Evolutionary conservation across 495 filamentous ascomycete genomes (phyloP).

Genomic region (Lepidopterella palustris): DNA sequence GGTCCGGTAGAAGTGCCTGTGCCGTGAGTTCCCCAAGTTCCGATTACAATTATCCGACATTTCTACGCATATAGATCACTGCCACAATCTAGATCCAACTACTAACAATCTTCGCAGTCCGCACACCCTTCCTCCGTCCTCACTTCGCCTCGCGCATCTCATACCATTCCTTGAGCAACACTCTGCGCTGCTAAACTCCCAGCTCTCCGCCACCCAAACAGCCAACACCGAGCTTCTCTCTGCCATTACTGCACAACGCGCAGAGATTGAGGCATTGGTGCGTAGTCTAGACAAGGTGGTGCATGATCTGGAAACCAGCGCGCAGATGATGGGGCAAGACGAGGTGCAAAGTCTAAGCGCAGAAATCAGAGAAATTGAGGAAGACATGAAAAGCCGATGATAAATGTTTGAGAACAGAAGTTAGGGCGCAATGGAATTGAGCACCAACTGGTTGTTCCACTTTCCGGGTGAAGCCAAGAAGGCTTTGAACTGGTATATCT

Average conservation of each 20-base stretch:
- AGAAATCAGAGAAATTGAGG: slow-evolving; percentile 45
- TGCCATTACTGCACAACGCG: slow-evolving; percentile 58
- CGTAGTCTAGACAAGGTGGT: slow-evolving; percentile 59
- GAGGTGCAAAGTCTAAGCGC: slow-evolving; percentile 43
- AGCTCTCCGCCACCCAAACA: slow-evolving; percentile 53
- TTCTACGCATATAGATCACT: too few species aligned
- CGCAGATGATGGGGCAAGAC: slow-evolving; percentile 27
- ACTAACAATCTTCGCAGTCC: slow-evolving; percentile 50
- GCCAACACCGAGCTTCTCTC: slow-evolving; percentile 59
- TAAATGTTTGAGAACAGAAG: too few species aligned
- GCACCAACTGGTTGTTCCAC: too few species aligned
- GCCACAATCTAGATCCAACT: too few species aligned
- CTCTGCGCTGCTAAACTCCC: slow-evolving; percentile 53
- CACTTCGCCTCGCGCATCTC: slow-evolving; percentile 64
- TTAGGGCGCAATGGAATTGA: too few species aligned
- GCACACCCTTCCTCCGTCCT: slow-evolving; percentile 64
- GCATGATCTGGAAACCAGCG: slow-evolving; percentile 58
- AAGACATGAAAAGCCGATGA: slow-evolving; percentile 35
- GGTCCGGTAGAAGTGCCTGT: slow-evolving; percentile 35
- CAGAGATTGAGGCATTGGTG: slow-evolving; percentile 66
- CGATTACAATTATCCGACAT: background rate
- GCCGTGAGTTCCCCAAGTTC: slow-evolving; percentile 48
- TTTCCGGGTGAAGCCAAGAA: too few species aligned
- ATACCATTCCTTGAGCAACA: slow-evolving; percentile 58
- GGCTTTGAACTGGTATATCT: too few species aligned